Evolutionary conservation across 768 basidiomycete species (phyloP), one percentile per base, ranked within the genome.

Genomic region (Chalciporus chontae): DNA sequence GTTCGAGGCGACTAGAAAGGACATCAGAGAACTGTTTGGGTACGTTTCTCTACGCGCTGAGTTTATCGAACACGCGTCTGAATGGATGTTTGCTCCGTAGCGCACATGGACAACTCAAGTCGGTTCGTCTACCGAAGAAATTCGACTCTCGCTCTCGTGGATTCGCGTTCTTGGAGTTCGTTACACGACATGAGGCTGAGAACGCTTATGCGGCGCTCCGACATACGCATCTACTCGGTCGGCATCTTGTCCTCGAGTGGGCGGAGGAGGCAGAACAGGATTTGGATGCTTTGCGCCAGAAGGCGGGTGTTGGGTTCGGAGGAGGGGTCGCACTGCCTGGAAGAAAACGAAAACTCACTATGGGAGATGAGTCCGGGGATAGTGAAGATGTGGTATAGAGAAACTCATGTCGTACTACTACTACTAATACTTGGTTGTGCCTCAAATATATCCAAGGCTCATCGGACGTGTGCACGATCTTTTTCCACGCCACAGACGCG

Each of bases 151-250:
- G 87, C 40, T 84, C 89, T 2, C 84, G 96, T 27, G 96, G 96
- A 4, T 99, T 98, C 66, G 96, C 94, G 2, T 99, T 98, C 73
- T 76, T 97, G 59, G 94, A 99, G 56, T 98, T 98, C 65, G 78
- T 89, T 17, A 85, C 91, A 2, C 79, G 89, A 15, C 83, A 84
- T 43, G 95, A 99, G 61, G 95, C 95, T 2, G 87, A 92, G 66
- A 85, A 85, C 38, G 95, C 92, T 0, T 92, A 86, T 67, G 81
- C 79, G 23, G 84, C 91, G 10, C 78, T 99, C 19, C 80, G 83
- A 57, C 94, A 98, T 69, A 96, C 94, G 0, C 96, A 98, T 76
- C 83, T 98, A 59, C 83, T 99, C 18, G 95, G 96, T 8, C 73
- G 96, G 31, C 96, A 99, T 77, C 71, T 99, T 39, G 93, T 98